Evolutionary conservation across 495 filamentous ascomycete species (phyloP).

Genomic region (Cetradonia linearis): DNA sequence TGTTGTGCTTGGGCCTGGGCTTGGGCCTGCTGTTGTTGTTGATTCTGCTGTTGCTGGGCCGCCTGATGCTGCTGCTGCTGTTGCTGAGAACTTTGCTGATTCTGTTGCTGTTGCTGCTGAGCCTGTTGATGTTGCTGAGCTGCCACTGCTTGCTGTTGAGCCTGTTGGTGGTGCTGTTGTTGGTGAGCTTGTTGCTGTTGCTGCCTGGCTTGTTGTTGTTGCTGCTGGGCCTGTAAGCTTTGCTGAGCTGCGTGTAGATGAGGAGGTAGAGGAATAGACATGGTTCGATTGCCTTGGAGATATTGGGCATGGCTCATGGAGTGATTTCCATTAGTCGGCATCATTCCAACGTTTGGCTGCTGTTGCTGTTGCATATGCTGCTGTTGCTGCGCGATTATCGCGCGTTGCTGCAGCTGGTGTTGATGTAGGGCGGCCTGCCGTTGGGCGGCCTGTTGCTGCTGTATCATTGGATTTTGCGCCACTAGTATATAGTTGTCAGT

Average conservation of each 20-base stretch:
- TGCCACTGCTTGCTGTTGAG: constrained; percentile 35
- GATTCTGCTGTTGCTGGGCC: constrained; percentile 28
- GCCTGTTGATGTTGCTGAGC: constrained; percentile 34
- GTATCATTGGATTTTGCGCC: constrained; percentile 16
- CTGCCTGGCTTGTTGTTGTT: too few species aligned
- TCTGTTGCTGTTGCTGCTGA: constrained; percentile 34
- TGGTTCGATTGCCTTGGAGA: neutral
- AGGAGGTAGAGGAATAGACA: constrained; percentile 21
- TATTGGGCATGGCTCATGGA: neutral
- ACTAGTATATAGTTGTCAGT: constrained; percentile 13
- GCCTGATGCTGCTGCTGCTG: constrained; percentile 32
- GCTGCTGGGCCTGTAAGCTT: constrained; percentile 18
- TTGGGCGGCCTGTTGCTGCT: constrained; percentile 28
- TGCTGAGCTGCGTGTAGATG: neutral
- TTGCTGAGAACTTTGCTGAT: constrained; percentile 32
- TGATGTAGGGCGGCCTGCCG: constrained; percentile 32
- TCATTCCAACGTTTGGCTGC: constrained; percentile 26
- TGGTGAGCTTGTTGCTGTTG: constrained; percentile 31
- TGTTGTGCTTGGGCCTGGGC: neutral
- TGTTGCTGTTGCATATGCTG: constrained; percentile 35
- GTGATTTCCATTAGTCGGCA: constrained; percentile 27
- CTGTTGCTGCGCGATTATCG: constrained; percentile 23
- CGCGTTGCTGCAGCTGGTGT: constrained; percentile 28
- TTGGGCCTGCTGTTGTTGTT: constrained; percentile 26
- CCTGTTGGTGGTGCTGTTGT: constrained; percentile 38